A percentile compares a stretch with the other conserved stretches of the same genome.
phyloP scores from a whole-genome alignment of 768 basidiomycete species.

The Leccinum arenicola region DNA sequence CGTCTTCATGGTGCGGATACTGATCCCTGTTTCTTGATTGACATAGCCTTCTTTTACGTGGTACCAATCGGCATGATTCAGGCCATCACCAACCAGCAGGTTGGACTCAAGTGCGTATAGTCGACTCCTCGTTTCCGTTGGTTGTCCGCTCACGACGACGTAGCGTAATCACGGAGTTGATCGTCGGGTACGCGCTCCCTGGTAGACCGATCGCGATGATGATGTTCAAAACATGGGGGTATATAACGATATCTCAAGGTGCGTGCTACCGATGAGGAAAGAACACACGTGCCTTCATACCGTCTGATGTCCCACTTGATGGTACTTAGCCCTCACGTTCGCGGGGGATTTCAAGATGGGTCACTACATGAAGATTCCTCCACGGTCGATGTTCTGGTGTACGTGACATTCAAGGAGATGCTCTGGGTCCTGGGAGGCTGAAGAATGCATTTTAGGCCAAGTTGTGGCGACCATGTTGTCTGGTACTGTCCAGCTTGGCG shows the following conservation, averaged over 20 bases:
- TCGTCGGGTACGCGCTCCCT: conserved; percentile 54
- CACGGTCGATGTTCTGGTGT: conserved; percentile 63
- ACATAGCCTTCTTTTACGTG: conserved; percentile 53
- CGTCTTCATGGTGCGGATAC: neutral
- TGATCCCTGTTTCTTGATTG: neutral
- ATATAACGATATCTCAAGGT: conserved; percentile 56
- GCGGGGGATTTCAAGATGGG: conserved; percentile 74
- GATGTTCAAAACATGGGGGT: conserved; percentile 79
- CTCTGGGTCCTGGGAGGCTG: neutral
- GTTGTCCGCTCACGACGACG: conserved; percentile 1
- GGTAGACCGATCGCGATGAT: conserved; percentile 76
- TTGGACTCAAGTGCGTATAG: conserved; percentile 46
- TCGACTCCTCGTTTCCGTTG: neutral
- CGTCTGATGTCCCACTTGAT: neutral
- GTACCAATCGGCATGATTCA: conserved; percentile 77
- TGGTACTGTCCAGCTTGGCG: conserved; percentile 63
- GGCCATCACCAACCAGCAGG: conserved; percentile 77
- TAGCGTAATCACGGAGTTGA: conserved; percentile 67
- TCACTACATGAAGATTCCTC: conserved; percentile 71
- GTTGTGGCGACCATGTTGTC: conserved; percentile 60
- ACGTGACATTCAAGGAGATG: neutral
- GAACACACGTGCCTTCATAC: no score
- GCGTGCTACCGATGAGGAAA: neutral
- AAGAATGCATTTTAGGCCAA: conserved; percentile 35
- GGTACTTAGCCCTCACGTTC: conserved; percentile 51